phyloP scores from a whole-genome alignment of 2,329 filamentous ascomycete species.

The Epichloe gansuensis region DNA sequence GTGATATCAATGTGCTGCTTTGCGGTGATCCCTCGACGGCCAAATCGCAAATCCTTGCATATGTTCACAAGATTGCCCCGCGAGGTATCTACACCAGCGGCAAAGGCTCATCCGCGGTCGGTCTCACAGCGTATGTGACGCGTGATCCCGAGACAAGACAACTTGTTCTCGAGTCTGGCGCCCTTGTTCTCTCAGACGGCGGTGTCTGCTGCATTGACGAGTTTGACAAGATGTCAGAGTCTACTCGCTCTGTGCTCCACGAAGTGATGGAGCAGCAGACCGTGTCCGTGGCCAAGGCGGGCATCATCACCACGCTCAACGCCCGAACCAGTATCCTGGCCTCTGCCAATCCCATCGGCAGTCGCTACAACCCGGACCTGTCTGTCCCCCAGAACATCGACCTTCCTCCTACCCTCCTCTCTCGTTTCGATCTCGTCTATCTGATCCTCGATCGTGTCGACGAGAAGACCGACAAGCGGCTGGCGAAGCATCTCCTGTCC shows the following conservation, averaged over 20 bases:
- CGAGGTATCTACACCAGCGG: slow-evolving; percentile 73
- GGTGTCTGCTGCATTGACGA: slow-evolving; percentile 78
- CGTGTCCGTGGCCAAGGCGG: slow-evolving; percentile 76
- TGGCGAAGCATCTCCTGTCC: slow-evolving; percentile 84
- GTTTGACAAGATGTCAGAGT: slow-evolving; percentile 77
- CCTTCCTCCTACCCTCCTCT: slow-evolving; percentile 84
- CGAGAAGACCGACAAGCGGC: slow-evolving; percentile 73
- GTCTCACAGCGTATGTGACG: slow-evolving; percentile 70
- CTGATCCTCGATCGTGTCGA: slow-evolving; percentile 90
- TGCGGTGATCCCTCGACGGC: slow-evolving; percentile 95
- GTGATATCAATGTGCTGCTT: slow-evolving; percentile 92
- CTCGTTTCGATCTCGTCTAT: slow-evolving; percentile 93
- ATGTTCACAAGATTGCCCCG: slow-evolving; percentile 95
- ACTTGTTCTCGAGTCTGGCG: slow-evolving; percentile 68
- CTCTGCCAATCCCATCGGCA: slow-evolving; percentile 94
- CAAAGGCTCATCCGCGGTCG: slow-evolving; percentile 68
- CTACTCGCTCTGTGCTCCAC: slow-evolving; percentile 67
- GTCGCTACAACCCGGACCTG: slow-evolving; percentile 90
- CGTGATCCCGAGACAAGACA: slow-evolving; percentile 69
- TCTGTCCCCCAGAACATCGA: slow-evolving; percentile 98
- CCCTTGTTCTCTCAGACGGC: slow-evolving; percentile 66
- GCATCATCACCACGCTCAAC: slow-evolving; percentile 93
- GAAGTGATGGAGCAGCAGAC: slow-evolving; percentile 86
- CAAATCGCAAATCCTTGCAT: slow-evolving; percentile 88
- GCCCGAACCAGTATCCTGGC: slow-evolving; percentile 91